These are phyloP conservation scores for Macrolepiota dolichaula DNA, from an alignment of 768 basidiomycete genomes.

Conservation along the genomic window DNA sequence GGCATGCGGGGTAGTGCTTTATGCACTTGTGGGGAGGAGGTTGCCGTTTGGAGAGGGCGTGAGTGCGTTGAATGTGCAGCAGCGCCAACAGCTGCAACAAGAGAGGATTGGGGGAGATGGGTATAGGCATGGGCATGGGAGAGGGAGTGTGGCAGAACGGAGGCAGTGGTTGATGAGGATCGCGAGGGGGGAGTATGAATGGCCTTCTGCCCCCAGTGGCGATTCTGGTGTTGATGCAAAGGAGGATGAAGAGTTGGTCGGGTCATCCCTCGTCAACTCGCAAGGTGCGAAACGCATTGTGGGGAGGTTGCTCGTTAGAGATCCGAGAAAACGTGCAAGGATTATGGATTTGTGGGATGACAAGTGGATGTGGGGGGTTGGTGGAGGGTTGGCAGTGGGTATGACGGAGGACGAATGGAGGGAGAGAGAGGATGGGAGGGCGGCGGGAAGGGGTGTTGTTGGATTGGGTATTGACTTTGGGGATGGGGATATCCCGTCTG, in stretches of 20 bases:
- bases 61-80: slow-evolving; percentile 17
- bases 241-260: slow-evolving; percentile 26
- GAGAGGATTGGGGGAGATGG: slow-evolving; percentile 37
- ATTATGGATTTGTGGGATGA: slow-evolving; percentile 64
- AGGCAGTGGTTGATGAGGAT: slow-evolving; percentile 72
- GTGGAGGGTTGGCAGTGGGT: slow-evolving; percentile 12
- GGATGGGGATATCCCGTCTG: background rate
- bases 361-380: slow-evolving; percentile 37
- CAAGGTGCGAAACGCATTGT: slow-evolving; percentile 54
- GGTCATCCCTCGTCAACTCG: slow-evolving; percentile 33
- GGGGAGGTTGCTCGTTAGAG: slow-evolving; percentile 60
- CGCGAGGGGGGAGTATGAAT: slow-evolving; percentile 75
- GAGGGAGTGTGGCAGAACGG: slow-evolving; percentile 31
- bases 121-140: slow-evolving; percentile 19
- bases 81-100: slow-evolving; percentile 19
- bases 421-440: background rate
- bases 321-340: slow-evolving; percentile 60
- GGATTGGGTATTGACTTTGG: slow-evolving; percentile 4
- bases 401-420: slow-evolving; percentile 14
- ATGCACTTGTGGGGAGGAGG: slow-evolving; percentile 64
- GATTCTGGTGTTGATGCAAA: background rate
- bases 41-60: slow-evolving; percentile 71
- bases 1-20: slow-evolving; percentile 88
- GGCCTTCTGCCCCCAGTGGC: slow-evolving; percentile 43
- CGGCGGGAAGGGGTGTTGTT: background rate